Conservation (phyloP, 2,329 filamentous ascomycete genomes). For the Diaporthe ilicicola region DNA sequence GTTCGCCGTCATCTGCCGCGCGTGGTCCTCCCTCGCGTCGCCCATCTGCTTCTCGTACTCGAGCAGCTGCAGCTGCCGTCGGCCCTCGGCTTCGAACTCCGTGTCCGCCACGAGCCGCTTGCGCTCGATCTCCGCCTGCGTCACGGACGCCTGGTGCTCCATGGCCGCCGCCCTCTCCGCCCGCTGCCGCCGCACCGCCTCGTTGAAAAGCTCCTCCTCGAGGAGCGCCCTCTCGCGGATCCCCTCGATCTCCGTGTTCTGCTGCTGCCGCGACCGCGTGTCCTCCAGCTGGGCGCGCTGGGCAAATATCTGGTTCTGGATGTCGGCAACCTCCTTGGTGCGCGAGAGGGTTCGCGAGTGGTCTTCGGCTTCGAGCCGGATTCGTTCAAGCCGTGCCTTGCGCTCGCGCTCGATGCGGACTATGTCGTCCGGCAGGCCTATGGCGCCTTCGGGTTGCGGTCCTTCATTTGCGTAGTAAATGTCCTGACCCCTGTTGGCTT, state of each 20-base stretch:
- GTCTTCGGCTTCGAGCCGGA: conserved; percentile 57
- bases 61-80: conserved; percentile 53
- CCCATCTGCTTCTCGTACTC: conserved; percentile 59
- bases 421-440: conserved; percentile 61
- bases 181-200: conserved; percentile 46
- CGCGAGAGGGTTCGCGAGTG: conserved; percentile 57
- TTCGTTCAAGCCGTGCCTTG: conserved; percentile 54
- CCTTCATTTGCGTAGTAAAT: conserved; percentile 63
- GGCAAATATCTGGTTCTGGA: conserved; percentile 60
- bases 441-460: conserved; percentile 61
- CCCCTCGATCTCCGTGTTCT: conserved; percentile 53
- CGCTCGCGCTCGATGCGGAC: conserved; percentile 59
- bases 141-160: conserved; percentile 56
- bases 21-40: conserved; percentile 56
- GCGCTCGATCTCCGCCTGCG: conserved; percentile 54
- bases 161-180: conserved; percentile 48
- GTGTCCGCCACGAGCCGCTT: conserved; percentile 55
- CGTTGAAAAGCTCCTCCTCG: conserved; percentile 54
- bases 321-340: conserved; percentile 58
- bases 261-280: conserved; percentile 55
- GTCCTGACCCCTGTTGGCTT: conserved; percentile 60
- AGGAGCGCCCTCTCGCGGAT: conserved; percentile 55
- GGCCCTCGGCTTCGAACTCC: conserved; percentile 55
- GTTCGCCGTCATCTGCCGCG: conserved; percentile 58
- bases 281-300: conserved; percentile 62